Evolutionary conservation across 371 early-diverging fungal genomes (phyloP).

Genomic region (Circinella umbellata): DNA sequence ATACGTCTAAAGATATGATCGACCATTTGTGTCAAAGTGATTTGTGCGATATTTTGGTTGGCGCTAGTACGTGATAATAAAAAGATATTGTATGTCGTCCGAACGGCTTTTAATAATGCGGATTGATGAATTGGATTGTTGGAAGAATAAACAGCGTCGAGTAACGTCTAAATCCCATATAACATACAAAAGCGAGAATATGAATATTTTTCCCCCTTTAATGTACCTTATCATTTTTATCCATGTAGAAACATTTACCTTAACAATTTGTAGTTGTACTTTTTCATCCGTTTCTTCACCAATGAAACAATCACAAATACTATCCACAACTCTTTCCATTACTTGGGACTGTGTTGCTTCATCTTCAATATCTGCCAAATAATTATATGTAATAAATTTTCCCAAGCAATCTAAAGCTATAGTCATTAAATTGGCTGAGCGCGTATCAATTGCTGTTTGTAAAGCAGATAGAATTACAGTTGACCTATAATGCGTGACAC

Average conservation of each 20-base stretch:
- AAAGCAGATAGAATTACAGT: slow-evolving; percentile 63
- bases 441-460: slow-evolving; percentile 62
- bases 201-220: slow-evolving; percentile 24
- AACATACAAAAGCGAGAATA: no score
- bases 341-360: slow-evolving; percentile 47
- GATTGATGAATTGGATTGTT: slow-evolving; percentile 75
- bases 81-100: slow-evolving; percentile 77
- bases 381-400: slow-evolving; percentile 78
- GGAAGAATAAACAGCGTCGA: slow-evolving; percentile 80
- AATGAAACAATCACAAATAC: slow-evolving; percentile 62
- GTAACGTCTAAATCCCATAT: slow-evolving; percentile 64
- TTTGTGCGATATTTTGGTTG: slow-evolving; percentile 88
- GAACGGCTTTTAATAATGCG: slow-evolving; percentile 81
- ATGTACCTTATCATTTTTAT: background rate
- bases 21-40: slow-evolving; percentile 90
- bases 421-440: slow-evolving; percentile 56
- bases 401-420: slow-evolving; percentile 73
- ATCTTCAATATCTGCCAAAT: slow-evolving; percentile 59
- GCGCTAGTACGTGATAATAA: slow-evolving; percentile 70
- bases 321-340: slow-evolving; percentile 62
- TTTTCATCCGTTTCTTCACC: slow-evolving; percentile 81
- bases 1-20: slow-evolving; percentile 78
- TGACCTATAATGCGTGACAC: slow-evolving; percentile 31
- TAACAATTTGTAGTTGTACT: slow-evolving; percentile 76
- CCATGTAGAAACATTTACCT: slow-evolving; percentile 37